phyloP scores from a whole-genome alignment of 139 green algal genomes.

The Coccomyxa sp. region DNA sequence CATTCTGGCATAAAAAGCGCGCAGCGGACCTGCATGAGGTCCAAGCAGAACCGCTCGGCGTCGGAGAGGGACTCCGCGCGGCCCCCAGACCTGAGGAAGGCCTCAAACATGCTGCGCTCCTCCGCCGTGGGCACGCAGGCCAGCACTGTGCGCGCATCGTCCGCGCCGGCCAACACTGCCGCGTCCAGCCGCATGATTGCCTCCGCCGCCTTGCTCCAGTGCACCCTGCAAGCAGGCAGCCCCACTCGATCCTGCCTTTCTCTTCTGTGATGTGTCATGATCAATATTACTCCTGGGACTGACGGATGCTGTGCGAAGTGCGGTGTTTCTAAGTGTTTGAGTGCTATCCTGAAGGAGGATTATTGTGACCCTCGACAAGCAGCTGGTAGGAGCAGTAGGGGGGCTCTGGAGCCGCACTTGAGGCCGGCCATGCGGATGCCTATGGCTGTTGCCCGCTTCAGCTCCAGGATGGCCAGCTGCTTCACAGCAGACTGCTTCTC shows the following conservation, averaged over 20 bases:
- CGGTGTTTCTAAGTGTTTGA: too few species aligned
- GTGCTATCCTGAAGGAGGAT: too few species aligned
- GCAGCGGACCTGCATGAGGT: slow-evolving; percentile 28
- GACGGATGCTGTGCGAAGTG: too few species aligned
- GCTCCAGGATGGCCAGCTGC: slow-evolving; percentile 34
- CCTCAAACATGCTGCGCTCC: slow-evolving; percentile 28
- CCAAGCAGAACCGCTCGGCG: slow-evolving; percentile 33
- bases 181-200: slow-evolving; percentile 19
- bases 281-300: background rate
- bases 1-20: background rate
- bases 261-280: background rate
- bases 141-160: slow-evolving; percentile 28
- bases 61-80: slow-evolving; percentile 11
- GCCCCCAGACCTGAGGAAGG: slow-evolving; percentile 15
- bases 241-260: background rate
- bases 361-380: too few species aligned
- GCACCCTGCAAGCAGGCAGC: slow-evolving; percentile 3
- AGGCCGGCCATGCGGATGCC: slow-evolving; percentile 37
- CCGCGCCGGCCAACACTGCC: slow-evolving; percentile 11
- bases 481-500: slow-evolving; percentile 5
- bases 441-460: slow-evolving; percentile 32
- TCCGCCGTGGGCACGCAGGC: slow-evolving; percentile 33
- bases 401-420: background rate
- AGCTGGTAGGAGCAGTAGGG: too few species aligned
- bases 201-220: slow-evolving; percentile 19